These are phyloP conservation scores for Kernera saxatilis DNA, from an alignment of 345 rosid genomes.

Conservation along the genomic window DNA sequence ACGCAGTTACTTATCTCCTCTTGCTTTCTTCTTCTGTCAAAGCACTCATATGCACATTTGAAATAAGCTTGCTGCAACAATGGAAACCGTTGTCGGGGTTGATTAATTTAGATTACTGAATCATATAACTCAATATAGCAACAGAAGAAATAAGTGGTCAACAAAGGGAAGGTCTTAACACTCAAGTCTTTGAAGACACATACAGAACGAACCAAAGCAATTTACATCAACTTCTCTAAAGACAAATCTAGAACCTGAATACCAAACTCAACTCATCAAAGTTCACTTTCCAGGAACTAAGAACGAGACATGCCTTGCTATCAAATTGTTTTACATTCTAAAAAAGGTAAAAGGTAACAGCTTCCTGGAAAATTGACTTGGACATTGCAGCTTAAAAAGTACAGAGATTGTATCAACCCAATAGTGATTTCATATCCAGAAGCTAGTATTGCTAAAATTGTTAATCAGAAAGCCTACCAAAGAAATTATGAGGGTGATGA, in stretches of 20 bases:
- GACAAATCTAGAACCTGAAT: too few relatives aligned
- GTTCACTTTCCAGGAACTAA: not conserved
- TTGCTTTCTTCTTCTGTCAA: conserved; percentile 68
- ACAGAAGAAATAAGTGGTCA: not conserved
- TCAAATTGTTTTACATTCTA: too few relatives aligned
- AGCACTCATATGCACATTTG: conserved; percentile 90
- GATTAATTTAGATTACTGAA: not conserved
- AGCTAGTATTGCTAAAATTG: conserved; percentile 3
- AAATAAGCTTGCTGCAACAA: conserved; percentile 86
- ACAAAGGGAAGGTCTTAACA: not conserved
- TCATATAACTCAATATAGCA: not conserved
- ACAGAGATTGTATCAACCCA: not conserved
- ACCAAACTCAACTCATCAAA: too few relatives aligned
- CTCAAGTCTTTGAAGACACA: not conserved
- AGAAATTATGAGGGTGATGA: not conserved
- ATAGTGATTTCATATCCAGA: not conserved
- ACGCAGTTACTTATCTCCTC: conserved; percentile 78
- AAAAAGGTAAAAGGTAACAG: too few relatives aligned
- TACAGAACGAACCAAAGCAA: not conserved
- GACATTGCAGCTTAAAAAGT: not conserved
- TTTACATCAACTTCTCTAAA: too few relatives aligned
- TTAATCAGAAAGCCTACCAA: not conserved
- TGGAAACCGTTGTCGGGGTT: not conserved
- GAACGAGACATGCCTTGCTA: too few relatives aligned
- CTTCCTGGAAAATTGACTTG: not conserved